A percentile compares a stretch with the other conserved stretches of the same genome.
phyloP scores from a whole-genome alignment of 2,329 filamentous ascomycete species.

The Fusarium tuaranense region DNA sequence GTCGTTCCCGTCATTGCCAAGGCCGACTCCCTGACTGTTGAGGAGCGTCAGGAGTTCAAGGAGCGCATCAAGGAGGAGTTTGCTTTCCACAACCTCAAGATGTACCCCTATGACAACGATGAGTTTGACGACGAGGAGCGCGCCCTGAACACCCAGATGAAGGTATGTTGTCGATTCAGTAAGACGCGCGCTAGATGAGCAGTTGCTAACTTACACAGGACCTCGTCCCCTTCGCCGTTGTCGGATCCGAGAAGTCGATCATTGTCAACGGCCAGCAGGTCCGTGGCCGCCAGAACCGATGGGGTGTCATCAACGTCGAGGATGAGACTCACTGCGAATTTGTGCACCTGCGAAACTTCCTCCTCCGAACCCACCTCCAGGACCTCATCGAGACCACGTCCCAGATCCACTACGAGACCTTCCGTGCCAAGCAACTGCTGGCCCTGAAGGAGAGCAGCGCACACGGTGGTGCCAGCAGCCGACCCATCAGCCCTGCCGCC shows the following conservation, averaged over 20 bases:
- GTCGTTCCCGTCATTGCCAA: conserved; percentile 99
- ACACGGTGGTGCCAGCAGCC: conserved; percentile 78
- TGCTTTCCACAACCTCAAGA: conserved; percentile 99
- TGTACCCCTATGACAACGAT: conserved; percentile 99
- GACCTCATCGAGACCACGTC: conserved; percentile 99
- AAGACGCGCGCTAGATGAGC: not conserved
- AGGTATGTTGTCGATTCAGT: conserved; percentile 68
- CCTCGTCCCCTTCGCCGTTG: conserved; percentile 96
- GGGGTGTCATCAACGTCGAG: conserved; percentile 99
- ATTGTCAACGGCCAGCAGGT: conserved; percentile 98
- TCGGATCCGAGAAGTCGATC: conserved; percentile 98
- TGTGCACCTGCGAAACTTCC: conserved; percentile 97
- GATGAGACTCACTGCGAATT: conserved; percentile 99
- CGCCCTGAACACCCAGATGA: conserved; percentile 93
- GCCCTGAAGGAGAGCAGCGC: conserved; percentile 98
- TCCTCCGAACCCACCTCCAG: conserved; percentile 97
- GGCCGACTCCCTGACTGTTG: conserved; percentile 93
- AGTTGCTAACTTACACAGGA: conserved; percentile 68
- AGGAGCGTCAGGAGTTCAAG: conserved; percentile 97
- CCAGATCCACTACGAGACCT: conserved; percentile 99
- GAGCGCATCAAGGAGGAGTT: conserved; percentile 99
- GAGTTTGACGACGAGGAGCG: conserved; percentile 98
- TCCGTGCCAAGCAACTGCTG: conserved; percentile 98
- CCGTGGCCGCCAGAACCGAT: conserved; percentile 97
- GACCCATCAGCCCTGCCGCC: conserved; percentile 94